These are phyloP conservation scores for Bigelowiella natans DNA, from an alignment of 78 protist species.

Conservation along the genomic window DNA sequence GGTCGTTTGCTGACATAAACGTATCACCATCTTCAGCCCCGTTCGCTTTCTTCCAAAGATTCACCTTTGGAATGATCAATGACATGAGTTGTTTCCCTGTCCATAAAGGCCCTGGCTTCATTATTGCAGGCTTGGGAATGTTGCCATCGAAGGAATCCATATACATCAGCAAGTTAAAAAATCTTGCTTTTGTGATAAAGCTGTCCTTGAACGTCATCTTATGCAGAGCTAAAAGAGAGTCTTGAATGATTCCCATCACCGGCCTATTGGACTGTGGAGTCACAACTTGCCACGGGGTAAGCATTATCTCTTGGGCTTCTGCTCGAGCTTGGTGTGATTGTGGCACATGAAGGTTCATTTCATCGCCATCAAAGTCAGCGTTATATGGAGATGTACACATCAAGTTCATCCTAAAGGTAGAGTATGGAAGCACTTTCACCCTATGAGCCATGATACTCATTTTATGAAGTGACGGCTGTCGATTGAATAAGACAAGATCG, in stretches of 20 bases:
- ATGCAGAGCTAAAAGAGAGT: conserved; percentile 77
- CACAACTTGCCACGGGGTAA: conserved; percentile 92
- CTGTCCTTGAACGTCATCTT: conserved; percentile 76
- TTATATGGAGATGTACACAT: conserved; percentile 97
- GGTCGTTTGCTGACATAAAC: conserved; percentile 58
- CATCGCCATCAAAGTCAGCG: conserved; percentile 99
- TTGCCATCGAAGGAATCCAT: conserved; percentile 77
- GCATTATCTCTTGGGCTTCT: conserved; percentile 83
- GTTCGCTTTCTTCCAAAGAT: conserved; percentile 10
- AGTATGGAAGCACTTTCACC: conserved; percentile 83
- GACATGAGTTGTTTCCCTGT: conserved; percentile 96
- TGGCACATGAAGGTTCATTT: conserved; percentile 99
- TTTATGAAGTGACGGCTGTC: conserved; percentile 98
- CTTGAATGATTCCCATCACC: conserved; percentile 98
- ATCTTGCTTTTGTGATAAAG: conserved; percentile 60
- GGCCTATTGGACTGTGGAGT: conserved; percentile 93
- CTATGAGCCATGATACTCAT: conserved; percentile 99
- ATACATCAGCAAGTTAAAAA: conserved; percentile 87
- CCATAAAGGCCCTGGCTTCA: conserved; percentile 93
- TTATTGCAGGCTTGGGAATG: conserved; percentile 92
- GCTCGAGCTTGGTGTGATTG: conserved; percentile 78
- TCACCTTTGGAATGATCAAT: conserved; percentile 67
- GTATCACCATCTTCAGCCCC: conserved; percentile 36
- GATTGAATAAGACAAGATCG: conserved; percentile 91
- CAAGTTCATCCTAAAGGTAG: conserved; percentile 95